Evolutionary conservation across 768 basidiomycete species (phyloP).

Genomic region (Agaricus bisporus): DNA sequence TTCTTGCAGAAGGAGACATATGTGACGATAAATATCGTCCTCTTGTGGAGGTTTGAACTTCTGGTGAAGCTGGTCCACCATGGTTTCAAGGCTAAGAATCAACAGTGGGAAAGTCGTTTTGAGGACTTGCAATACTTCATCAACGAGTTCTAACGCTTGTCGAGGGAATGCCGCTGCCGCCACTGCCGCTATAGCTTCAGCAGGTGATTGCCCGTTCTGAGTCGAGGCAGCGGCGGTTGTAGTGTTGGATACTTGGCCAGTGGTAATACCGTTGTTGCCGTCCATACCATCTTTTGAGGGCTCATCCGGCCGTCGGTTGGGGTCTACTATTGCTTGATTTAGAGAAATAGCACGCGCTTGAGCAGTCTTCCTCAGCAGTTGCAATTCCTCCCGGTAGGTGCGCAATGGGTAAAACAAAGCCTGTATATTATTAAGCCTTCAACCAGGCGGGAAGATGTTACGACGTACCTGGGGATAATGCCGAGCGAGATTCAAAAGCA

Average conservation of each 20-base stretch:
- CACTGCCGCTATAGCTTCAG: background rate
- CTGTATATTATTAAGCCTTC: constrained; percentile 32
- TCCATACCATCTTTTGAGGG: constrained; percentile 22
- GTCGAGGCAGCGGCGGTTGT: background rate
- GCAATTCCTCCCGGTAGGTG: constrained; percentile 49
- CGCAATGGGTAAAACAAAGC: constrained; percentile 94
- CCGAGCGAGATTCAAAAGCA: constrained; percentile 87
- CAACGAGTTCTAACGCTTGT: constrained; percentile 85
- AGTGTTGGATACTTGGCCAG: constrained; percentile 1
- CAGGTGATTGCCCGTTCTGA: constrained; percentile 3
- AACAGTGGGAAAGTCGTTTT: constrained; percentile 96
- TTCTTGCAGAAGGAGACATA: constrained; percentile 83
- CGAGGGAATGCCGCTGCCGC: constrained; percentile 27
- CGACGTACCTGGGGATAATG: constrained; percentile 80
- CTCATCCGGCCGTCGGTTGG: constrained; percentile 21
- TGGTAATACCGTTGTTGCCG: constrained; percentile 1
- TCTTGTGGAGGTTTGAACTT: constrained; percentile 87
- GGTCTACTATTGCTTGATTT: constrained; percentile 18
- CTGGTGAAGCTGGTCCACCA: constrained; percentile 89
- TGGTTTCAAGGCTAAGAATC: constrained; percentile 91
- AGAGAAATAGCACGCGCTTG: constrained; percentile 30
- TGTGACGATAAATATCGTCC: constrained; percentile 90
- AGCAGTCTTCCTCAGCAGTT: constrained; percentile 32
- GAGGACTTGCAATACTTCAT: constrained; percentile 88
- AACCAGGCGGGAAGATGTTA: background rate